These are phyloP conservation scores for Backusella circina DNA, from an alignment of 192 early-diverging fungal genomes.

Conservation along the genomic window DNA sequence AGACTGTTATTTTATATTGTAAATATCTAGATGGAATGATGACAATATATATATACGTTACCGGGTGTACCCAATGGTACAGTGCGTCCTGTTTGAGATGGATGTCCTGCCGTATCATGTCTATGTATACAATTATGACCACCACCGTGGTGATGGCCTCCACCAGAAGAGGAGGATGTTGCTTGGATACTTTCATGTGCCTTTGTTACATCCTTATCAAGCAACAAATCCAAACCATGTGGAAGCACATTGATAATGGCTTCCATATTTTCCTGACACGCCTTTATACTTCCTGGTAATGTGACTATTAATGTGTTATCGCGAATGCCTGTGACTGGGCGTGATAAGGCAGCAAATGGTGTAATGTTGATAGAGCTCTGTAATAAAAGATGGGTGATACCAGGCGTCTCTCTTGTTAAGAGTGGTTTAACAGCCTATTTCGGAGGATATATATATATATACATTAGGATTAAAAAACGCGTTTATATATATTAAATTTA, in stretches of 20 bases:
- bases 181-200: constrained; percentile 50
- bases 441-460: too few relatives aligned
- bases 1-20: constrained; percentile 38
- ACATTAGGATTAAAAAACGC: not conserved
- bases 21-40: not conserved
- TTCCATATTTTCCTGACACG: constrained; percentile 76
- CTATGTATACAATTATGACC: constrained; percentile 42
- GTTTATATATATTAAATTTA: constrained; percentile 24
- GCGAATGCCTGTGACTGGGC: constrained; percentile 67
- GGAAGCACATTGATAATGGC: constrained; percentile 70
- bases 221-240: constrained; percentile 75
- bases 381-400: constrained; percentile 79
- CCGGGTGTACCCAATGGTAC: constrained; percentile 6
- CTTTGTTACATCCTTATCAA: constrained; percentile 55
- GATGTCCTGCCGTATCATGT: constrained; percentile 8
- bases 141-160: constrained; percentile 5
- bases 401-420: constrained; percentile 63
- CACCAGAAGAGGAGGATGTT: not conserved
- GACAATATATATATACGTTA: not conserved
- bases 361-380: constrained; percentile 74
- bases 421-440: constrained; percentile 68
- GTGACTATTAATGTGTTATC: constrained; percentile 68
- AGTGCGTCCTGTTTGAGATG: constrained; percentile 4
- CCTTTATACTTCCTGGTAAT: constrained; percentile 89
- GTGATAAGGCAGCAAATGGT: constrained; percentile 85